Evolutionary conservation across 2,329 filamentous ascomycete species (phyloP).

Genomic region (Dactylellina haptotyla): DNA sequence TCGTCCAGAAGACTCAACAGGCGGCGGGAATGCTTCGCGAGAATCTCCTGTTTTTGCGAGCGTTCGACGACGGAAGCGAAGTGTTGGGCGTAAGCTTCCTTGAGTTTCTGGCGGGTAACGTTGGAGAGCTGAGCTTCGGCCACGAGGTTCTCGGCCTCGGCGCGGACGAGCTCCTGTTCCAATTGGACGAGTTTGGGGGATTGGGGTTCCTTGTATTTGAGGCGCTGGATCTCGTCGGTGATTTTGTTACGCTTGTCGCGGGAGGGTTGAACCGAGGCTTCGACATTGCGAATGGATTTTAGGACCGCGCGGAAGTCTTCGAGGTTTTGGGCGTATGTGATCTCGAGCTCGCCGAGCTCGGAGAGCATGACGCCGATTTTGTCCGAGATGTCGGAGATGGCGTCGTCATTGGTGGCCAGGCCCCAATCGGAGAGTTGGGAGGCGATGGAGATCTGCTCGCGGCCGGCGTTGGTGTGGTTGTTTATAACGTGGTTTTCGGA

Average conservation of each 20-base stretch:
- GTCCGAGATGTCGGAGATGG: slow-evolving; percentile 88
- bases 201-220: slow-evolving; percentile 91
- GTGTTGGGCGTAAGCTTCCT: slow-evolving; percentile 90
- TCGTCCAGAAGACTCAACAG: slow-evolving; percentile 89
- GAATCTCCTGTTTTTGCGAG: slow-evolving; percentile 94
- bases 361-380: slow-evolving; percentile 92
- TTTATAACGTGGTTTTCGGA: slow-evolving; percentile 88
- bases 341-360: slow-evolving; percentile 94
- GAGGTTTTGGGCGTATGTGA: slow-evolving; percentile 82
- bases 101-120: slow-evolving; percentile 95
- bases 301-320: slow-evolving; percentile 84
- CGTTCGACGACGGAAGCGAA: slow-evolving; percentile 92
- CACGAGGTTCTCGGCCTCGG: slow-evolving; percentile 94
- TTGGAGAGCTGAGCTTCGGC: slow-evolving; percentile 97
- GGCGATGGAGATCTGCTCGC: slow-evolving; percentile 84
- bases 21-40: slow-evolving; percentile 88
- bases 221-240: slow-evolving; percentile 86
- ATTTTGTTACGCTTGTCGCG: slow-evolving; percentile 88
- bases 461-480: slow-evolving; percentile 83
- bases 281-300: slow-evolving; percentile 94
- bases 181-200: slow-evolving; percentile 82
- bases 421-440: slow-evolving; percentile 96
- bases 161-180: slow-evolving; percentile 95
- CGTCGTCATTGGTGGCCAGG: slow-evolving; percentile 86
- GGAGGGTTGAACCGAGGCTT: slow-evolving; percentile 92